Evolutionary conservation across 495 filamentous ascomycete genomes (phyloP), one percentile per base, ranked within the genome.

Genomic region (Penicillium samsonianum): DNA sequence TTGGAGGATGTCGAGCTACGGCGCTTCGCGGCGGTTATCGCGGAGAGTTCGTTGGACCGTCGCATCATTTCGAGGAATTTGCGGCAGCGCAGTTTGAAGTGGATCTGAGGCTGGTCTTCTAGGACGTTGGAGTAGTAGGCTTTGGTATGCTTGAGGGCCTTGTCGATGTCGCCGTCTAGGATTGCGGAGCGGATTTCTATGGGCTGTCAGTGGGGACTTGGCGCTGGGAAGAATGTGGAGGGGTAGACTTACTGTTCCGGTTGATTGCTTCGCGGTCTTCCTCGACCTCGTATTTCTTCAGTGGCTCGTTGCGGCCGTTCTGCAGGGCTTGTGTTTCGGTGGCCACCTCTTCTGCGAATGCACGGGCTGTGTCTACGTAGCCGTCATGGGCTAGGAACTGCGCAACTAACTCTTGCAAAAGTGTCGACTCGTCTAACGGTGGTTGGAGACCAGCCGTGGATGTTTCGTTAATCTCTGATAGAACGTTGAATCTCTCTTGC

Each of bases 61-160:
- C 92, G 87, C 61, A 96, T 93, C 90, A 98, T 96, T 73, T 98
- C 94, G 47, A 98, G 84, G 65, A 97, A 96, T 71, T 93, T 96
- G 60, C 91, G 83, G 66, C 94, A 96, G 55, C 87, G 84, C 46
- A 99, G 78, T 53, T 90, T 87, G 73, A 98, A 99, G 69, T 91
- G 88, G 26, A 97, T 92, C 40, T 92, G 87, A 30, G 90, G 85
- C 61, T 96, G 90, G n/a, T 90, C 83, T 40, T 84, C 80, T 11
- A 99, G 80, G 7, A 98, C 94, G 22, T 79, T 76, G 10, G 90
- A 87, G 67, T 96, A 98, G 63, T 84, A 91, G 6, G 78, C 76
- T 53, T 86, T 84, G 28, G 90, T 96, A 67, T 87, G 84, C 67
- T 90, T 87, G 23, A 98, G 78, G 12, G 93, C 93, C 65, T 80